Conservation (phyloP, 2,329 filamentous ascomycete genomes). For the Arthrinium phaeospermum region DNA sequence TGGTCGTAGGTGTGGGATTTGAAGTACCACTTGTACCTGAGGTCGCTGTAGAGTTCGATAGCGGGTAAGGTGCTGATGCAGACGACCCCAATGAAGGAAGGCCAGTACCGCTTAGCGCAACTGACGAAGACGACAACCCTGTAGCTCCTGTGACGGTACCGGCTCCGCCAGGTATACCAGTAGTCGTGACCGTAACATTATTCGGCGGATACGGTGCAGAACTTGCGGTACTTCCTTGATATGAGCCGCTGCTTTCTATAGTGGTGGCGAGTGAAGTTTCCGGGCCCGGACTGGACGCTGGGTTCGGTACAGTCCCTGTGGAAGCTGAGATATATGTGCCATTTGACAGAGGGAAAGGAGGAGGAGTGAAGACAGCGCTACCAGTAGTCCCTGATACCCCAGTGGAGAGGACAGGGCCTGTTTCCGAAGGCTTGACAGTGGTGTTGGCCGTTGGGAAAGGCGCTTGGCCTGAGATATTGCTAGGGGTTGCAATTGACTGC, state of each 20-base stretch:
- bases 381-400: conserved; percentile 1
- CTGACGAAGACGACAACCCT: background rate
- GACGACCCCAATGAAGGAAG: conserved; percentile 7
- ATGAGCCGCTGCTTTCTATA: background rate
- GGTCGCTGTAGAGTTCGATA: conserved; percentile 24
- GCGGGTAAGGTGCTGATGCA: conserved; percentile 27
- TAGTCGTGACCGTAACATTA: background rate
- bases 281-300: background rate
- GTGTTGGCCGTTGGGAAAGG: background rate
- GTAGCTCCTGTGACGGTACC: background rate
- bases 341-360: background rate
- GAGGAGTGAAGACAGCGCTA: background rate
- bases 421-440: conserved; percentile 22
- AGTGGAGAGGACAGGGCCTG: conserved; percentile 20
- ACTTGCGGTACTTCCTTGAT: background rate
- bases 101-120: conserved; percentile 17
- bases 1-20: background rate
- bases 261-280: background rate
- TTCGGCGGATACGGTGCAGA: background rate
- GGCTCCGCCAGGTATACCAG: background rate
- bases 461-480: background rate
- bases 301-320: background rate
- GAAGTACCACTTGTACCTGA: conserved; percentile 5
- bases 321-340: background rate
- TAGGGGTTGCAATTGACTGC: background rate